Evolutionary conservation across 495 filamentous ascomycete genomes (phyloP).

Genomic region (Podospora pseudocomata): DNA sequence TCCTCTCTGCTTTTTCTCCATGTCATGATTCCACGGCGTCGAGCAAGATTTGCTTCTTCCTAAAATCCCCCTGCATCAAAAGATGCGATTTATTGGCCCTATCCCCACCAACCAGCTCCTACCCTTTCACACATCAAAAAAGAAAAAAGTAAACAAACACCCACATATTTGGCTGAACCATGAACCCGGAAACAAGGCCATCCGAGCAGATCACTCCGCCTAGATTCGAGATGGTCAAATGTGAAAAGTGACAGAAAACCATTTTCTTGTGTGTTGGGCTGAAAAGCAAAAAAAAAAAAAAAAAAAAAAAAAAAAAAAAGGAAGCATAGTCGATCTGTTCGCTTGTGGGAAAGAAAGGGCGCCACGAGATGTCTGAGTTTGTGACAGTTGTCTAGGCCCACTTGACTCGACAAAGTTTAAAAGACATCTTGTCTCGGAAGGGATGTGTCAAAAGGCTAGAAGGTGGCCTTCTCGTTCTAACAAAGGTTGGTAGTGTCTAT

Average conservation of each 20-base stretch:
- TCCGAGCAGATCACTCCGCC: neutral
- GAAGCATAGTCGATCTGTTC: neutral
- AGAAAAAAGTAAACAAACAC: neutral
- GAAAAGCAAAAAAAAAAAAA: neutral
- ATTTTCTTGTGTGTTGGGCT: neutral
- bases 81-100: neutral
- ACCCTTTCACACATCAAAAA: neutral
- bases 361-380: neutral
- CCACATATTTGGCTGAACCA: neutral
- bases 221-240: neutral
- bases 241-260: neutral
- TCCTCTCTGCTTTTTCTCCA: neutral
- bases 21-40: no score
- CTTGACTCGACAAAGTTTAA: neutral
- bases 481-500: neutral
- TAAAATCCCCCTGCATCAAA: neutral
- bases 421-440: neutral
- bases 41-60: neutral
- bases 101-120: neutral
- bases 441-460: neutral
- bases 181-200: neutral
- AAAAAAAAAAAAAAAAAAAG: neutral
- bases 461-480: neutral
- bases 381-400: neutral
- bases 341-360: neutral